These are phyloP conservation scores for Phanerodontia chrysosporium DNA, from an alignment of 768 basidiomycete genomes.

Conservation along the genomic window DNA sequence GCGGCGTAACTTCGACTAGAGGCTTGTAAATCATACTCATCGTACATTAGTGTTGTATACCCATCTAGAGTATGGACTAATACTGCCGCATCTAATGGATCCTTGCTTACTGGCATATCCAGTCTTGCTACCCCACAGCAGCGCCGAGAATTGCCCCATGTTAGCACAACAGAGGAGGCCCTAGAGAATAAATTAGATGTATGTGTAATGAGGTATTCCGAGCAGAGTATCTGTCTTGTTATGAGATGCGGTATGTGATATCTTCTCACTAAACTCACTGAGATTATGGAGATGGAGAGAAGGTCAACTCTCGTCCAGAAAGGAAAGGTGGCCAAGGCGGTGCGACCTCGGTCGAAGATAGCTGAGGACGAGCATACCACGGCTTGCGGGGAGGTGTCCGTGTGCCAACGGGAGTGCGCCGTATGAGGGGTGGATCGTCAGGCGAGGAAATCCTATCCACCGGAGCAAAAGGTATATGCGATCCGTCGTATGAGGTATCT, in stretches of 20 bases:
- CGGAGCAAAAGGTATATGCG: background rate
- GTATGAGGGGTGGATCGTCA: conserved; percentile 6
- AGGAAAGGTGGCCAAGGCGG: conserved; percentile 12
- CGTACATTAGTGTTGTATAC: conserved; percentile 8
- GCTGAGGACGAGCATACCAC: background rate
- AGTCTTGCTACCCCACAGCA: background rate
- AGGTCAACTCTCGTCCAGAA: background rate
- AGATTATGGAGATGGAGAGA: background rate
- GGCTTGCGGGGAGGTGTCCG: background rate
- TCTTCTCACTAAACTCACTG: background rate
- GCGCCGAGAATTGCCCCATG: background rate
- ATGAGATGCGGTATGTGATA: too few relatives aligned
- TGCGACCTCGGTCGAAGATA: background rate
- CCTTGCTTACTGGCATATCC: background rate
- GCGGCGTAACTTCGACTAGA: conserved; percentile 44
- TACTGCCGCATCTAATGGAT: conserved; percentile 4
- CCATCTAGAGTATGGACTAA: conserved; percentile 7
- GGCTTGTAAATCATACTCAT: background rate
- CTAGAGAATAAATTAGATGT: background rate
- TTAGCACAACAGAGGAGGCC: background rate
- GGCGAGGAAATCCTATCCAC: background rate
- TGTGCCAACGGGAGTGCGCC: conserved; percentile 7
- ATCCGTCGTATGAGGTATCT: background rate
- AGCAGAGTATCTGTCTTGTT: too few relatives aligned
- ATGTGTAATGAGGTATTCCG: background rate